Evolutionary conservation across 768 basidiomycete species (phyloP), one percentile per base, ranked within the genome.

Genomic region (Rubroboletus satanas): DNA sequence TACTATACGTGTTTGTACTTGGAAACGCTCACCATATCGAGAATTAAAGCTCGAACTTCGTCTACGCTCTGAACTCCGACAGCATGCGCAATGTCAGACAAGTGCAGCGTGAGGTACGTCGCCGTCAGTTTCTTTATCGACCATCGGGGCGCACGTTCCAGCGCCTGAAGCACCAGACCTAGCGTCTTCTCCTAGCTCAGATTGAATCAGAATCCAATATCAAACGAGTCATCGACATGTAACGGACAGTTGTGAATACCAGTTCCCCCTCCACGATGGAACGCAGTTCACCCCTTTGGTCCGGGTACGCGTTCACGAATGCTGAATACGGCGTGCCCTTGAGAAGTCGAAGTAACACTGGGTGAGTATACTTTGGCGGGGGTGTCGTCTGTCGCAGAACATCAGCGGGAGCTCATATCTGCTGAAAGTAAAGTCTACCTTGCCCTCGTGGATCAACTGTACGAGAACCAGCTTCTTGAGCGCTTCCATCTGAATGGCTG

Each of bases 401-500:
- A 14, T 55, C 42, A 58, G 59, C 43, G 39, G n/a, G 23, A 14
- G 18, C 11, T 18, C 29, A 3, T 32, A 9, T 5, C 21, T 18
- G 7, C 17, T 29, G 15, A 33, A 45, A 7, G 23, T 21, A 28
- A 11, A 6, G 4, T 51, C 74, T 21, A 87, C 88, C 79, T 85
- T 83, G 17, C 93, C 93, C 49, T 82, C 78, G 21, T 80, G 75
- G 53, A 95, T 89, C 44, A 94, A 71, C 66, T 93, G 91, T 6
- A 93, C 81, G 5, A 95, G 75, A 21, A 80, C 72, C 45, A 93
- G 73, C 71, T 94, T 93, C 78, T 95, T 95, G 62, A 87, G 73
- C 0, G 93, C 93, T 65, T 94, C 93, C 62, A 93, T 70, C 68
- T 96, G 93, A 4, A 94, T 74, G 8, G 87, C 83, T 4, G 83